These are phyloP conservation scores for Wickerhamiella azyma DNA, from an alignment of 805 yeast species.

Conservation along the genomic window DNA sequence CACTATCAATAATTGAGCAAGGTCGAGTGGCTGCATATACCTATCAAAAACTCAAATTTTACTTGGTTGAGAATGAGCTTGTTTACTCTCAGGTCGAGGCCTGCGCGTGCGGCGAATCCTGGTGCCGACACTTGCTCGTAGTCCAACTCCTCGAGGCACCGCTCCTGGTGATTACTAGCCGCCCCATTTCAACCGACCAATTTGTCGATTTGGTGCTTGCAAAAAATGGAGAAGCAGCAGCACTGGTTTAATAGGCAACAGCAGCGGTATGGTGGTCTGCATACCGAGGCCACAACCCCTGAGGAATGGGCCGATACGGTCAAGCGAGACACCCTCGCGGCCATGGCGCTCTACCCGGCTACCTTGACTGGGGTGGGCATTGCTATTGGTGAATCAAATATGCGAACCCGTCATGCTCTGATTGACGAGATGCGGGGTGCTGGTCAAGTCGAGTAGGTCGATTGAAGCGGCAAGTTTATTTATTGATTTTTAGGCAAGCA, in stretches of 20 bases:
- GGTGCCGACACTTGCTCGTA: background rate
- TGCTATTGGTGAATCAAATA: slow-evolving; percentile 10
- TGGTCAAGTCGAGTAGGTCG: background rate
- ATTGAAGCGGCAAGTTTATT: background rate
- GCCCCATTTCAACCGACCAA: slow-evolving; percentile 26
- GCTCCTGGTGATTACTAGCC: slow-evolving; percentile 23
- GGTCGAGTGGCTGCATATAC: background rate
- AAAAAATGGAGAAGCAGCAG: slow-evolving; percentile 2
- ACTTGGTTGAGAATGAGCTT: background rate
- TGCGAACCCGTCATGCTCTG: slow-evolving; percentile 11
- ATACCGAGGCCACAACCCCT: slow-evolving; percentile 14
- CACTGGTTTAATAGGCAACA: slow-evolving; percentile 11
- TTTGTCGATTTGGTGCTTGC: slow-evolving; percentile 20
- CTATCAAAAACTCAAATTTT: background rate
- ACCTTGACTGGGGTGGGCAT: slow-evolving; percentile 14
- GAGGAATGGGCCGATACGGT: slow-evolving; percentile 11
- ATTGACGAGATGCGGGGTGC: slow-evolving; percentile 13
- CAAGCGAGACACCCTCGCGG: slow-evolving; percentile 15
- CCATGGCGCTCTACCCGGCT: slow-evolving; percentile 9
- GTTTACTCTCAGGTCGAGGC: background rate
- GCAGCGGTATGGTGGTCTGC: slow-evolving; percentile 11
- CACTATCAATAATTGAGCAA: slow-evolving; percentile 2
- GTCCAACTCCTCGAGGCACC: background rate
- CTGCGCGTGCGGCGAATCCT: background rate
- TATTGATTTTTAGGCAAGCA: background rate